A percentile compares a stretch with the other conserved stretches of the same genome.
Evolutionary conservation across 108 stramenopile species (phyloP).

Genomic region (Skeletonema costatum): DNA sequence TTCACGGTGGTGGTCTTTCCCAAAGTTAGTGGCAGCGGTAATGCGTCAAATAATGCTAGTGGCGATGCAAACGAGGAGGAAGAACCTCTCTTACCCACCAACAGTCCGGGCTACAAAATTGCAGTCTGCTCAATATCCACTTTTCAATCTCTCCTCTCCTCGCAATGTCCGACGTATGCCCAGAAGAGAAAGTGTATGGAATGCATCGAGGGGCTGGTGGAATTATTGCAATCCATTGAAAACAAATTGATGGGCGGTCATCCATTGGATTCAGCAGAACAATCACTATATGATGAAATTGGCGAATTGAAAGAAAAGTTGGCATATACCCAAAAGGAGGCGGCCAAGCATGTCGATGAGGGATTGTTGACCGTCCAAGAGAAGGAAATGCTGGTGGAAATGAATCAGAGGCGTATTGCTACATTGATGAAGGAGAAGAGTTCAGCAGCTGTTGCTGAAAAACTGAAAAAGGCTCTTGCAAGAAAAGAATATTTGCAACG

Average conservation of each 20-base stretch:
- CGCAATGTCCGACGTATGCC: constrained; percentile 78
- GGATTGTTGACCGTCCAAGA: constrained; percentile 71
- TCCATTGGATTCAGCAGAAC: constrained; percentile 74
- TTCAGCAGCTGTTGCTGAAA: constrained; percentile 48
- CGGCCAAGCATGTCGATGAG: constrained; percentile 73
- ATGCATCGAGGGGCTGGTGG: constrained; percentile 45
- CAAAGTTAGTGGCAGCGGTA: constrained; percentile 21
- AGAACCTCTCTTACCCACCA: constrained; percentile 50
- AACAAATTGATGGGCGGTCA: constrained; percentile 81
- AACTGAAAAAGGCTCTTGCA: constrained; percentile 69
- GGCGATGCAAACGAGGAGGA: background rate
- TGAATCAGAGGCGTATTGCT: constrained; percentile 60
- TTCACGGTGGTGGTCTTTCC: constrained; percentile 96
- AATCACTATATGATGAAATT: constrained; percentile 82
- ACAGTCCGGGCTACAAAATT: constrained; percentile 77
- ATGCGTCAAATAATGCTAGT: constrained; percentile 14
- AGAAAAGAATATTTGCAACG: constrained; percentile 56
- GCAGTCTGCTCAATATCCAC: constrained; percentile 61
- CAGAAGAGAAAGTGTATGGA: constrained; percentile 83
- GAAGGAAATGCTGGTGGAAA: constrained; percentile 57
- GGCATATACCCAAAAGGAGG: constrained; percentile 55
- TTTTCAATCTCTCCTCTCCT: constrained; percentile 66
- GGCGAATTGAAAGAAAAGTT: constrained; percentile 68
- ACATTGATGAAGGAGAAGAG: constrained; percentile 59
- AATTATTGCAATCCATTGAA: constrained; percentile 60